A percentile compares a stretch with the other conserved stretches of the same genome.
Evolutionary conservation across 176 grass and related monocot species (phyloP).

Genomic region (Oryza brachyantha): DNA sequence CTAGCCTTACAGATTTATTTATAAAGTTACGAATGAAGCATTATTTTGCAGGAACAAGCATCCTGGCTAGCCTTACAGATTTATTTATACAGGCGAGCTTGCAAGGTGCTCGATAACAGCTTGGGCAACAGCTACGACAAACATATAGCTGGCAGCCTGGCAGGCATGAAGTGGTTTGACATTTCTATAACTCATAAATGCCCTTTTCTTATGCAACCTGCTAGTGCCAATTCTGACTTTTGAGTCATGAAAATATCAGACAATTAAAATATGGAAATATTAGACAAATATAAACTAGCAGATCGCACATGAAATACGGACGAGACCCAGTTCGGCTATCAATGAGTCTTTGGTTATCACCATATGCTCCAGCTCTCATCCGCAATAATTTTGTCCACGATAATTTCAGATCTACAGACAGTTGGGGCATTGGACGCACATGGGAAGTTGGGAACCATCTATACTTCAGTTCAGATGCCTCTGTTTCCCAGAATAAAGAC

Average conservation of each 20-base stretch:
- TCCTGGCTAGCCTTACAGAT: not conserved
- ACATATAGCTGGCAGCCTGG: not conserved
- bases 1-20: no score
- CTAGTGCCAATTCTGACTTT: not conserved
- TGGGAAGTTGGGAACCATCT: not conserved
- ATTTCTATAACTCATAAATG: not conserved
- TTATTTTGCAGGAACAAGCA: not conserved
- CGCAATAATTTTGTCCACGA: not conserved
- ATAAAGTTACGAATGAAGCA: no score
- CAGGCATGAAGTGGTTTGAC: not conserved
- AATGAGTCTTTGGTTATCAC: not conserved
- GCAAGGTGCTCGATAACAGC: not conserved
- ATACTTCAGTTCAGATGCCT: conserved; percentile 17
- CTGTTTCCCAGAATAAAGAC: not conserved
- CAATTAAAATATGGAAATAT: not conserved
- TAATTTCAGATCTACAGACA: not conserved
- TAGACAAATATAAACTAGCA: not conserved
- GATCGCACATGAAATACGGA: not conserved
- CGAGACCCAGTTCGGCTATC: not conserved
- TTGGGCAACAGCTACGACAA: not conserved
- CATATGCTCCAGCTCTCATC: not conserved
- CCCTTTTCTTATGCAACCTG: not conserved
- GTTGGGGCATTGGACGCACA: not conserved
- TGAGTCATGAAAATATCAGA: not conserved
- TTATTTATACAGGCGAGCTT: not conserved